Conservation (phyloP, 2,329 filamentous ascomycete species). For the Fusarium algeriense region DNA sequence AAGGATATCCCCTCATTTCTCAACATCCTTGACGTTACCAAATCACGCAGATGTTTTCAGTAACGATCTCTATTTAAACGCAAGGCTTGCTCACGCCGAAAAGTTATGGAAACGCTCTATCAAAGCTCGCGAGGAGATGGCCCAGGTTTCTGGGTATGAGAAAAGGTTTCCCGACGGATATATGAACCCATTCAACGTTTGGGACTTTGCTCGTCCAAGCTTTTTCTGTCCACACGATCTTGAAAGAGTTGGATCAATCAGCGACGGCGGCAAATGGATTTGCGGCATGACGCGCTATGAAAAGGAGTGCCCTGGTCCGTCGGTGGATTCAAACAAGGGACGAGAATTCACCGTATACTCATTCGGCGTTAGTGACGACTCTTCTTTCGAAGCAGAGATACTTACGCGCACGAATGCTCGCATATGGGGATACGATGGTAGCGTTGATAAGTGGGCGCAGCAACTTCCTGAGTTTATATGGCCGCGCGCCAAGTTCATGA, state of each 20-base stretch:
- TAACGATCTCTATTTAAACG: background rate
- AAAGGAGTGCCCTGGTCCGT: background rate
- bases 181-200: constrained; percentile 2
- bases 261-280: background rate
- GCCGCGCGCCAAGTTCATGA: background rate
- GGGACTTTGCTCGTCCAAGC: constrained; percentile 6
- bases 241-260: background rate
- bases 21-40: rapidly evolving
- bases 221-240: constrained; percentile 3
- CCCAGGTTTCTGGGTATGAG: background rate
- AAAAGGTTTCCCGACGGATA: background rate
- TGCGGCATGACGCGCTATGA: constrained; percentile 9
- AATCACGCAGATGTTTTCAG: background rate
- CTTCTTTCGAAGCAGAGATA: background rate
- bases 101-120: background rate
- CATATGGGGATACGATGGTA: constrained; percentile 5
- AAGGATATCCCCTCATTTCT: background rate
- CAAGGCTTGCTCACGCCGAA: background rate
- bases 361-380: background rate
- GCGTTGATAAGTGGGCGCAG: background rate
- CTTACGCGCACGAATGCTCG: constrained; percentile 5
- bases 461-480: background rate
- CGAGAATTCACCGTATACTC: background rate
- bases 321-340: background rate
- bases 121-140: background rate